phyloP scores from a whole-genome alignment of 2,329 filamentous ascomycete species.

The Colletotrichum theobromicola region DNA sequence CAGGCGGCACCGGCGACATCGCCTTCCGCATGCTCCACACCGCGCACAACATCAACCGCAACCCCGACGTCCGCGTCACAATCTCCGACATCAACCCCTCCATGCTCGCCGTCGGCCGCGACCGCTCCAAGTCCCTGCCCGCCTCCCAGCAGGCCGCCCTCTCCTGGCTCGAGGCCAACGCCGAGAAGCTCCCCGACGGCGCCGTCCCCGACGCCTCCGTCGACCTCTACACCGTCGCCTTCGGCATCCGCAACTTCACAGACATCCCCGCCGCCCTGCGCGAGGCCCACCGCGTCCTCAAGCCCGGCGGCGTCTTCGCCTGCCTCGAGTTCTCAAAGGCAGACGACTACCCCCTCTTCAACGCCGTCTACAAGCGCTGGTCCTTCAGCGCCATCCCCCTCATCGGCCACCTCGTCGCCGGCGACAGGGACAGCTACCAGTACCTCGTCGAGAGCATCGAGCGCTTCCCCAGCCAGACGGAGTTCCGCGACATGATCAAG shows the following conservation, averaged over 20 bases:
- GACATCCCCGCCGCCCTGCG: constrained; percentile 83
- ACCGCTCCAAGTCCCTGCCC: constrained; percentile 69
- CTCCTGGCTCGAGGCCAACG: constrained; percentile 88
- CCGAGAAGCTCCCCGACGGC: constrained; percentile 69
- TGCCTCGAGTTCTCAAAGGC: constrained; percentile 93
- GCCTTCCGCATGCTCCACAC: constrained; percentile 96
- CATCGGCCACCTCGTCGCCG: constrained; percentile 93
- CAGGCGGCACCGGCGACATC: constrained; percentile 96
- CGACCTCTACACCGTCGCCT: constrained; percentile 96
- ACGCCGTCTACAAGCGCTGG: constrained; percentile 92
- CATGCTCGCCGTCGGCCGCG: constrained; percentile 89
- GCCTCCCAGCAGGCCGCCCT: constrained; percentile 62
- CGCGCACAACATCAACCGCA: constrained; percentile 76
- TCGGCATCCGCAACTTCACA: constrained; percentile 97
- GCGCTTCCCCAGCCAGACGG: constrained; percentile 83
- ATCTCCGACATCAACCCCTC: constrained; percentile 95
- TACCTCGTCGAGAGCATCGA: constrained; percentile 99
- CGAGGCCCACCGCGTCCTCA: constrained; percentile 87
- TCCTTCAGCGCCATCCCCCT: constrained; percentile 93
- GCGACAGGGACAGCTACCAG: constrained; percentile 95
- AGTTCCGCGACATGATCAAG: constrained; percentile 83
- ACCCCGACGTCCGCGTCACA: constrained; percentile 77
- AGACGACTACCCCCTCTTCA: constrained; percentile 77
- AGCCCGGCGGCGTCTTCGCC: constrained; percentile 94
- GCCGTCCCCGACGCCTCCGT: constrained; percentile 72